phyloP scores from a whole-genome alignment of 495 filamentous ascomycete species.

The Mytilinidion resinicola region DNA sequence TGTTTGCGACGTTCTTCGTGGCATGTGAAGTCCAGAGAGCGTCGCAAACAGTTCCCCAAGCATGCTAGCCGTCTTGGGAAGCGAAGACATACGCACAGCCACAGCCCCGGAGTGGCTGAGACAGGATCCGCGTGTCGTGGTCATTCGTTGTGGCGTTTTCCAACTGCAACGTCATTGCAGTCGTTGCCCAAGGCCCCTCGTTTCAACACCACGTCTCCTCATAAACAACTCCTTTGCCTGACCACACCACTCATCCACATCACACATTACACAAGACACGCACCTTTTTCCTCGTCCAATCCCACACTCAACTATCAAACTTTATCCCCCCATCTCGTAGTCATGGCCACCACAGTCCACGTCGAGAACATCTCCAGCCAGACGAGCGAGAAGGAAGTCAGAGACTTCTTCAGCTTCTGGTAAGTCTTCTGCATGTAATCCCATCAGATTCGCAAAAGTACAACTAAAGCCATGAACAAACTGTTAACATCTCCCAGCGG shows the following conservation, averaged over 20 bases:
- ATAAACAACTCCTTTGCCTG: neutral
- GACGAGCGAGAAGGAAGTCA: slow-evolving; percentile 83
- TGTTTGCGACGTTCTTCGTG: too few species aligned
- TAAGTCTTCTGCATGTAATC: slow-evolving; percentile 37
- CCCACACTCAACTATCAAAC: neutral
- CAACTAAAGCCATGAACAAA: too few species aligned
- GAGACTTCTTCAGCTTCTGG: slow-evolving; percentile 99
- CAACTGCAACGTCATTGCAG: neutral
- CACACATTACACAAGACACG: too few species aligned
- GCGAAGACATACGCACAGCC: too few species aligned
- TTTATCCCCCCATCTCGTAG: neutral
- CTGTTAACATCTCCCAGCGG: slow-evolving; percentile 52
- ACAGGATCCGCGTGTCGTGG: too few species aligned
- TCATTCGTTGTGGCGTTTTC: neutral
- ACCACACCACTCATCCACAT: too few species aligned
- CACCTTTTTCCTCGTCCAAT: neutral
- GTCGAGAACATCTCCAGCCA: slow-evolving; percentile 74
- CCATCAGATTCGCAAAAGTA: too few species aligned
- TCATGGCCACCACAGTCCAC: slow-evolving; percentile 21
- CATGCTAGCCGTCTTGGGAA: too few species aligned
- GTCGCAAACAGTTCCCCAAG: too few species aligned
- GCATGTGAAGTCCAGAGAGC: too few species aligned
- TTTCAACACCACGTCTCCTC: neutral
- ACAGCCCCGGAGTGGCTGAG: too few species aligned
- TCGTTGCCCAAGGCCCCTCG: neutral